Conservation (phyloP, 108 stramenopile genomes). For the Fistulifera pelliculosa region DNA sequence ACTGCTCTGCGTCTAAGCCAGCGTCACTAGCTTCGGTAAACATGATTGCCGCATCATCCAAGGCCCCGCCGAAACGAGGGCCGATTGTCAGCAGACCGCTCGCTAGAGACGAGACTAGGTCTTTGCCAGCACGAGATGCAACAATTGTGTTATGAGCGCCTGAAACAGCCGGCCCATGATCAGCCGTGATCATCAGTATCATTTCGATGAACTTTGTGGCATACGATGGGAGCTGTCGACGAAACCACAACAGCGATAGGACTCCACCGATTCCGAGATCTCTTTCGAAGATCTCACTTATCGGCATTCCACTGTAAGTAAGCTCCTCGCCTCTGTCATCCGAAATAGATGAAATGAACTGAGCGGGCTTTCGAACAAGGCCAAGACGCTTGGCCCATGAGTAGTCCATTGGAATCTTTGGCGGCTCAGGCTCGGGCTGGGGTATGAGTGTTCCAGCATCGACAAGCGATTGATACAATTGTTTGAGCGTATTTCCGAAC, state of each 20-base stretch:
- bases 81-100: conserved; percentile 86
- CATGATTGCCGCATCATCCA: conserved; percentile 76
- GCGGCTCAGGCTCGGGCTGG: conserved; percentile 48
- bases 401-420: conserved; percentile 86
- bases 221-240: conserved; percentile 73
- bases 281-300: conserved; percentile 72
- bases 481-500: conserved; percentile 61
- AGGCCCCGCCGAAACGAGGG: conserved; percentile 88
- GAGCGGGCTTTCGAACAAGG: conserved; percentile 86
- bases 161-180: conserved; percentile 81
- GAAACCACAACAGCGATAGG: conserved; percentile 85
- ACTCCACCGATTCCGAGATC: conserved; percentile 87
- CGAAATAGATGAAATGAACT: conserved; percentile 85
- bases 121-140: conserved; percentile 85
- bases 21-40: conserved; percentile 65
- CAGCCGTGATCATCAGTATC: conserved; percentile 86
- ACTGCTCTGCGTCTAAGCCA: conserved; percentile 54
- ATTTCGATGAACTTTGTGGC: conserved; percentile 91
- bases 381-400: conserved; percentile 87
- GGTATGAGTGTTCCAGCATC: conserved; percentile 32
- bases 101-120: conserved; percentile 77
- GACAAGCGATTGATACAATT: conserved; percentile 45
- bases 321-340: conserved; percentile 92
- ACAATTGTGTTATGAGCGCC: conserved; percentile 93
- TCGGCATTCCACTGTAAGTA: conserved; percentile 79